Evolutionary conservation across 2,329 filamentous ascomycete species (phyloP), one percentile per base, ranked within the genome.

Genomic region (Neofusicoccum cordaticola): DNA sequence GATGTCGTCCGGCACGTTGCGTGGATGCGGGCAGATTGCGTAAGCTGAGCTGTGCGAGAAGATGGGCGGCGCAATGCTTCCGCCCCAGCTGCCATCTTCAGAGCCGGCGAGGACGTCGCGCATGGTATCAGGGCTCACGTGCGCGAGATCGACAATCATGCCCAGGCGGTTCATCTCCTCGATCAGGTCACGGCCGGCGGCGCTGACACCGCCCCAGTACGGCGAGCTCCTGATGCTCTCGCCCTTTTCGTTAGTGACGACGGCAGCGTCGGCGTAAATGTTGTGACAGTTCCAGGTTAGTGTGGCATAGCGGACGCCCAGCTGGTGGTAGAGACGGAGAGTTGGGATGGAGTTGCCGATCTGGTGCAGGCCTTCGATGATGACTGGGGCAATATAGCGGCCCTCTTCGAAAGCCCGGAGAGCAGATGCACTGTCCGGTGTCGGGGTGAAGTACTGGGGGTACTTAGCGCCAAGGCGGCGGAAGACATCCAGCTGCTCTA

Each of bases 271-370:
- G 56, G 93, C 92, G 75, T 90, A 97, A 57, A 83, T 85, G 78
- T 97, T 98, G 77, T 96, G 91, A 78, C 93, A 97, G 76, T 96
- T 96, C 81, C 96, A 94, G 1, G 92, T 97, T 15, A 98, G 81
- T 0, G 93, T 97, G 17, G 89, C 88, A 72, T 97, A 97, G 57
- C 92, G 88, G 4, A 93, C 93, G 1, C 94, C 94, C 2, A 96
- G 82, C 2, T 84, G 81, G 75, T 95, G 83, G 76, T 89, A 97
- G 27, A 86, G 83, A 6, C 94, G 88, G 9, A 98, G 81, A 63
- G 88, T 93, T 45, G 90, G 84, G 27, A 88, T 82, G 0, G 88
- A 91, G 78, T 97, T 97, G 65, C 92, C 93, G 70, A 98, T 96
- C 72, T 97, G 94, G 74, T 98, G 94, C 7, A 97, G 84, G 3